Conservation (phyloP, 306 rosid species). For the Alnus rubra region DNA sequence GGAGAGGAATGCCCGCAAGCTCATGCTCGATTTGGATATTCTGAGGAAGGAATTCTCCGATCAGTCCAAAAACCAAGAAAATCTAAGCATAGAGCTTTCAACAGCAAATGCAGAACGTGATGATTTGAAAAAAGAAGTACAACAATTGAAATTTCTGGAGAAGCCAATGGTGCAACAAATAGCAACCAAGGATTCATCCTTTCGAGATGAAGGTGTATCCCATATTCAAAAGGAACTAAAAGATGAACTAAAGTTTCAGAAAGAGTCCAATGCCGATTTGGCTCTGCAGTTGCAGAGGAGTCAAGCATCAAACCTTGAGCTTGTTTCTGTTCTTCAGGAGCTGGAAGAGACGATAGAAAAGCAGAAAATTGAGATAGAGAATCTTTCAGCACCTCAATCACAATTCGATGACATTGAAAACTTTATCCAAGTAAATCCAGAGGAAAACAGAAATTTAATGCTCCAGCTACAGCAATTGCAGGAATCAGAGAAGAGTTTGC, state of each 20-base stretch:
- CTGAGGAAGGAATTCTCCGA: slow-evolving; percentile 62
- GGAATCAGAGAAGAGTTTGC: slow-evolving; percentile 65
- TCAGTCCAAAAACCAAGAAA: slow-evolving; percentile 54
- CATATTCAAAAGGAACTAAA: slow-evolving; percentile 49
- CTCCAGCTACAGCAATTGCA: slow-evolving; percentile 53
- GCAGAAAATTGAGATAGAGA: slow-evolving; percentile 67
- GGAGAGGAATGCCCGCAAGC: slow-evolving; percentile 86
- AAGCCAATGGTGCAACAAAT: slow-evolving; percentile 40
- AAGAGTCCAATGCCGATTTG: slow-evolving; percentile 68
- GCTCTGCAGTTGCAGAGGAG: slow-evolving; percentile 73
- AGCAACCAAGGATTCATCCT: slow-evolving; percentile 38
- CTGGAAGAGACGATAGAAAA: slow-evolving; percentile 73
- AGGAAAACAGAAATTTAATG: slow-evolving; percentile 50
- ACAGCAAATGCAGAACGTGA: slow-evolving; percentile 53
- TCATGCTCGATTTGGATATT: slow-evolving; percentile 72
- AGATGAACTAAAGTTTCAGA: slow-evolving; percentile 77
- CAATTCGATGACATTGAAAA: slow-evolving; percentile 49
- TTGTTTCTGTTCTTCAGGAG: slow-evolving; percentile 87
- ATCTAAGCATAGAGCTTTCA: slow-evolving; percentile 58
- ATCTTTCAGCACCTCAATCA: slow-evolving; percentile 50
- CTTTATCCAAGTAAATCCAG: slow-evolving; percentile 41
- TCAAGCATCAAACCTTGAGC: slow-evolving; percentile 86
- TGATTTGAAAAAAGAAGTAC: slow-evolving; percentile 56
- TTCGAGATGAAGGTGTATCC: slow-evolving; percentile 44
- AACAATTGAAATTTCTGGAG: slow-evolving; percentile 46